Conservation (phyloP, 176 grass and related monocot genomes). For the Dactylis glomerata region DNA sequence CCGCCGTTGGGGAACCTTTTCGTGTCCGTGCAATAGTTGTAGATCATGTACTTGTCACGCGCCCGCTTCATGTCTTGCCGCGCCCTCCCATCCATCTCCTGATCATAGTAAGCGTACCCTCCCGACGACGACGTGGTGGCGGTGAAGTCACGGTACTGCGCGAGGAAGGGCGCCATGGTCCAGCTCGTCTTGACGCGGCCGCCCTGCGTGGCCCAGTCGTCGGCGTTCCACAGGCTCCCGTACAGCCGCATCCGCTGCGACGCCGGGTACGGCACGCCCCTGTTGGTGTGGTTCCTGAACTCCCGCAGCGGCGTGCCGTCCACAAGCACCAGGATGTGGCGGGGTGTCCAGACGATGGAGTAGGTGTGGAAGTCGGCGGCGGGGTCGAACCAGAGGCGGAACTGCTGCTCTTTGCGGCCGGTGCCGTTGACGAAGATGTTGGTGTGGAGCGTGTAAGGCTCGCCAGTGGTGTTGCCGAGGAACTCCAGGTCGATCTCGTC, state of each 20-base stretch:
- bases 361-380: too few relatives aligned
- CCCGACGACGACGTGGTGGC: not conserved
- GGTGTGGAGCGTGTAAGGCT: too few relatives aligned
- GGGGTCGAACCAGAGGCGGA: too few relatives aligned
- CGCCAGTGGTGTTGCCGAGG: too few relatives aligned
- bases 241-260: slow-evolving; percentile 43
- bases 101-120: too few relatives aligned
- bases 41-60: slow-evolving; percentile 55
- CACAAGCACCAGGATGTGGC: slow-evolving; percentile 3
- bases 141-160: slow-evolving; percentile 35
- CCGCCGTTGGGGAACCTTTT: slow-evolving; percentile 20
- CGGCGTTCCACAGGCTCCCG: slow-evolving; percentile 79
- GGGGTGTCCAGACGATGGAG: too few relatives aligned
- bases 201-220: slow-evolving; percentile 89
- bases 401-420: too few relatives aligned
- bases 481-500: too few relatives aligned
- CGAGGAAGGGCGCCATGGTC: slow-evolving; percentile 36
- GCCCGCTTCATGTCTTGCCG: too few relatives aligned
- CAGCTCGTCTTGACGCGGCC: slow-evolving; percentile 66
- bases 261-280: slow-evolving; percentile 35
- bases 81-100: too few relatives aligned
- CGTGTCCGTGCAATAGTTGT: slow-evolving; percentile 44
- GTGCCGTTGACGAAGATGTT: too few relatives aligned
- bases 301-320: slow-evolving; percentile 8
- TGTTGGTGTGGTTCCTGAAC: slow-evolving; percentile 35